Percentiles rank a stretch among this genome's conserved stretches.
Conservation (phyloP, 2,329 filamentous ascomycete species). For the Capronia epimyces region DNA sequence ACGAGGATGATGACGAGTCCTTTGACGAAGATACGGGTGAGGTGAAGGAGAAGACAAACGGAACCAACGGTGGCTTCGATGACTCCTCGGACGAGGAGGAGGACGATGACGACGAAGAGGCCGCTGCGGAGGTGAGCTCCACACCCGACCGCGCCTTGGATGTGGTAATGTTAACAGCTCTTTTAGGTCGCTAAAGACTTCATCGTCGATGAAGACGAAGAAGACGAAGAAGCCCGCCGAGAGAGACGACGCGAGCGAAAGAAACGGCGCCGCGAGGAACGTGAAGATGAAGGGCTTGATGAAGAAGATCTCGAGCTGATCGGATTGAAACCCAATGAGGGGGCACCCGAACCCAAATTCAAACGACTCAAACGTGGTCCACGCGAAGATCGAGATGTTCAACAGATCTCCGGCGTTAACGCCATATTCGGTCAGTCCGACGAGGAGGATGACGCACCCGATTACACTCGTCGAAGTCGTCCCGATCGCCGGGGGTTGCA, state of each 20-base stretch:
- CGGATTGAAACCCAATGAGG: slow-evolving; percentile 62
- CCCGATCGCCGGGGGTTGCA: slow-evolving; percentile 54
- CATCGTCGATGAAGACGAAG: slow-evolving; percentile 88
- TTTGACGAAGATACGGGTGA: slow-evolving; percentile 71
- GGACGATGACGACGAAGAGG: slow-evolving; percentile 87
- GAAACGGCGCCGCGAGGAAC: slow-evolving; percentile 71
- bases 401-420: slow-evolving; percentile 65
- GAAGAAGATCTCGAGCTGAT: slow-evolving; percentile 96
- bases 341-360: slow-evolving; percentile 66
- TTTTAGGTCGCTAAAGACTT: slow-evolving; percentile 82
- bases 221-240: slow-evolving; percentile 68
- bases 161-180: slow-evolving; percentile 13
- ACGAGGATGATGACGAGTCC: slow-evolving; percentile 76
- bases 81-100: slow-evolving; percentile 92
- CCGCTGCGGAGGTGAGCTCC: slow-evolving; percentile 62
- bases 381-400: slow-evolving; percentile 63
- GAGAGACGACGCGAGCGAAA: slow-evolving; percentile 59
- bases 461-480: slow-evolving; percentile 37
- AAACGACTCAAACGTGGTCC: slow-evolving; percentile 94
- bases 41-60: slow-evolving; percentile 40
- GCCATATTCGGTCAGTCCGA: slow-evolving; percentile 97
- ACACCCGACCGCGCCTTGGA: not conserved
- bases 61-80: slow-evolving; percentile 51
- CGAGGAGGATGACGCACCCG: slow-evolving; percentile 59
- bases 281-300: slow-evolving; percentile 77